phyloP scores from a whole-genome alignment of 495 filamentous ascomycete species.

The Aspergillus baeticus region DNA sequence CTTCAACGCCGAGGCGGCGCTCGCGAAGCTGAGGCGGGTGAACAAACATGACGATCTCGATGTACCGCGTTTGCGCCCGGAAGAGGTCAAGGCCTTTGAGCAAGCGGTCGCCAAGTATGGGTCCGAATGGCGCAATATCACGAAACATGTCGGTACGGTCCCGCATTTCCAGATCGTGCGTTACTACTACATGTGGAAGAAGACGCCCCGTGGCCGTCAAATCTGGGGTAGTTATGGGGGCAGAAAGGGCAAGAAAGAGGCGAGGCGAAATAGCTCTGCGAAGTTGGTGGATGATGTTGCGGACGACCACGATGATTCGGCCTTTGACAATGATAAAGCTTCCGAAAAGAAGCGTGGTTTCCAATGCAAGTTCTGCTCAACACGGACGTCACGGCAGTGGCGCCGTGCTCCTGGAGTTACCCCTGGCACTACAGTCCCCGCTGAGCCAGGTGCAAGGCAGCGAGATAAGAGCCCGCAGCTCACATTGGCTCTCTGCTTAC shows the following conservation, averaged over 20 bases:
- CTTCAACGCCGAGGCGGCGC: constrained; percentile 70
- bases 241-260: constrained; percentile 84
- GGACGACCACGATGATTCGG: constrained; percentile 91
- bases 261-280: constrained; percentile 56
- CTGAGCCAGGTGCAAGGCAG: constrained; percentile 62
- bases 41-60: constrained; percentile 75
- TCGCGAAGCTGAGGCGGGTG: constrained; percentile 65
- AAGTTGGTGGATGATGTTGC: constrained; percentile 90
- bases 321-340: constrained; percentile 91
- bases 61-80: constrained; percentile 75
- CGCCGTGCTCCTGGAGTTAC: constrained; percentile 76
- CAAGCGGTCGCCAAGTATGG: constrained; percentile 89
- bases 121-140: constrained; percentile 82
- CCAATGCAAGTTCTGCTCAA: constrained; percentile 90
- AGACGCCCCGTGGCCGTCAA: constrained; percentile 77
- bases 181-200: constrained; percentile 99
- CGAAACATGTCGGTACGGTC: constrained; percentile 74
- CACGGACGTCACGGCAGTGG: constrained; percentile 83
- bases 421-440: constrained; percentile 68
- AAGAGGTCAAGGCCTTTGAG: constrained; percentile 86
- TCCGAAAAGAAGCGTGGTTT: constrained; percentile 74
- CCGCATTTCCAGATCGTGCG: constrained; percentile 77
- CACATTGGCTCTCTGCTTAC: constrained; percentile 80
- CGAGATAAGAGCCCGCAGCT: constrained; percentile 73
- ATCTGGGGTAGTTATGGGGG: constrained; percentile 89